phyloP scores from a whole-genome alignment of 352 stramenopile species.

The Phytophthora podocarpi region DNA sequence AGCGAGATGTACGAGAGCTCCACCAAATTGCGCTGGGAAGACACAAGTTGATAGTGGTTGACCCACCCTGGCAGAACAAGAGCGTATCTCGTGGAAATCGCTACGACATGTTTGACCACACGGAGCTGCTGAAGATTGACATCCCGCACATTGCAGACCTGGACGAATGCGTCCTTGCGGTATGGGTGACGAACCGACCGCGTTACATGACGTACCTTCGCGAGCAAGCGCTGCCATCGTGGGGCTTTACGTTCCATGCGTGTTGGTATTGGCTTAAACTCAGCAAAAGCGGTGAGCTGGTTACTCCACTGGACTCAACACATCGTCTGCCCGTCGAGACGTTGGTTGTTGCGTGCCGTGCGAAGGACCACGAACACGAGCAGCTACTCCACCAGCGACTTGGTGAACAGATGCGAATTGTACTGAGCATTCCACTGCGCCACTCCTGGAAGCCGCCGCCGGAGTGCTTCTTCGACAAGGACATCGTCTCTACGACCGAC shows the following conservation, averaged over 20 bases:
- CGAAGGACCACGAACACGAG: conserved; percentile 11
- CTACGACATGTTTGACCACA: conserved; percentile 71
- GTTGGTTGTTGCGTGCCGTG: conserved; percentile 61
- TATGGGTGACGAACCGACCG: conserved; percentile 82
- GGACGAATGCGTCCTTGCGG: conserved; percentile 56
- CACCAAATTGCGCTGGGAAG: conserved; percentile 19
- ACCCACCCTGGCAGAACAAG: conserved; percentile 83
- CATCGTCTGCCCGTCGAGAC: conserved; percentile 75
- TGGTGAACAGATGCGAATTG: conserved; percentile 40
- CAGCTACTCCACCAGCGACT: conserved; percentile 33
- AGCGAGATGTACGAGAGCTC: conserved; percentile 33
- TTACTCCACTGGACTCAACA: conserved; percentile 61
- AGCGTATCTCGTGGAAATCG: conserved; percentile 58
- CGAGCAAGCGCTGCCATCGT: conserved; percentile 55
- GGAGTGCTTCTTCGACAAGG: conserved; percentile 54
- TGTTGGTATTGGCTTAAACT: conserved; percentile 86
- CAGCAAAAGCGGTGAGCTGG: conserved; percentile 52
- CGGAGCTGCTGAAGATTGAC: conserved; percentile 55
- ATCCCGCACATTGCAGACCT: conserved; percentile 34
- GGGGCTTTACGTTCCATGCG: conserved; percentile 62
- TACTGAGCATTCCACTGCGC: conserved; percentile 69
- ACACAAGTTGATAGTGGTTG: conserved; percentile 57
- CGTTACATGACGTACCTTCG: conserved; percentile 62
- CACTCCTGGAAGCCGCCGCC: conserved; percentile 83
- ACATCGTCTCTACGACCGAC: not conserved